Evolutionary conservation across 352 stramenopile species (phyloP).

Genomic region (Aphanomyces astaci): DNA sequence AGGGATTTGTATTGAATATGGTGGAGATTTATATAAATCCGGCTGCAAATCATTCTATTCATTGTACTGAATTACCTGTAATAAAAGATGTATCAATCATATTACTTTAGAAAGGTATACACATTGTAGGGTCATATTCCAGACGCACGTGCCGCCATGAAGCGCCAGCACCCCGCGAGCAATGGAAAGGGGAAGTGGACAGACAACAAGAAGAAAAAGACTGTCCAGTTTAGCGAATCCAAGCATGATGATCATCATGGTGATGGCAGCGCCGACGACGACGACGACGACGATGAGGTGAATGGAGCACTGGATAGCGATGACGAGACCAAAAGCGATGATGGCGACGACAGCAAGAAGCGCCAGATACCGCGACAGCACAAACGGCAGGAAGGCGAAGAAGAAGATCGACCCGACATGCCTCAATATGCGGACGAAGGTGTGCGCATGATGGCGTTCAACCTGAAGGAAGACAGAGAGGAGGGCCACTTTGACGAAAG

Average conservation of each 20-base stretch:
- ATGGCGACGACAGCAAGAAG: conserved; percentile 21
- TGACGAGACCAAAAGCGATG: conserved; percentile 26
- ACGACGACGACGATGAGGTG: conserved; percentile 30
- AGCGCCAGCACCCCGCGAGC: conserved; percentile 24
- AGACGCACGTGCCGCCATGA: conserved; percentile 19
- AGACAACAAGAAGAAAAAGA: conserved; percentile 17
- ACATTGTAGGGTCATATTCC: too few relatives aligned
- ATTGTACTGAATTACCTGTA: neutral
- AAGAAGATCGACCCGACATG: conserved; percentile 20
- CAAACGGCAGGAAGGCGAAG: conserved; percentile 16
- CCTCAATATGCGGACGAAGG: conserved; percentile 11
- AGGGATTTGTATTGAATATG: neutral
- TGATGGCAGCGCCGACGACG: conserved; percentile 30
- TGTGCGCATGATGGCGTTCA: conserved; percentile 59
- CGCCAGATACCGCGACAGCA: neutral
- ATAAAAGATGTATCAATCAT: too few relatives aligned
- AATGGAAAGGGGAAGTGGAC: neutral
- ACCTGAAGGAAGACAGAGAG: conserved; percentile 81
- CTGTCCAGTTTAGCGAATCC: conserved; percentile 11
- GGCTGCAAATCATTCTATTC: neutral
- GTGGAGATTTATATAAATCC: neutral
- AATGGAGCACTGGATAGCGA: conserved; percentile 22
- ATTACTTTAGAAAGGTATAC: too few relatives aligned
- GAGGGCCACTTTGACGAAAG: conserved; percentile 75
- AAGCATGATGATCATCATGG: conserved; percentile 19